Percentiles rank a stretch among this genome's conserved stretches.
Conservation (phyloP, 495 filamentous ascomycete genomes). For the Neurospora tetraspora region DNA sequence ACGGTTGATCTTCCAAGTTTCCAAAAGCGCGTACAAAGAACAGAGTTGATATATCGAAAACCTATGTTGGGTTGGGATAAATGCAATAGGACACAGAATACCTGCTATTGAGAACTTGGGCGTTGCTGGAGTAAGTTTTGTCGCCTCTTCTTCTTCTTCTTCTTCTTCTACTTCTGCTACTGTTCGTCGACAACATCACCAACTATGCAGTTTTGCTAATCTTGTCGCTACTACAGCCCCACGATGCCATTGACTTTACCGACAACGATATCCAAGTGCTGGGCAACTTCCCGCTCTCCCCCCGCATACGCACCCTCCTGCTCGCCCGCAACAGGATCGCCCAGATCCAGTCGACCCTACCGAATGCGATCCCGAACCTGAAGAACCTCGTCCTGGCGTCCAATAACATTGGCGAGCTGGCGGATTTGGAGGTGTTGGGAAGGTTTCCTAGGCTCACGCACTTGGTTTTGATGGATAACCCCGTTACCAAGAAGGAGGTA, state of each 20-base stretch:
- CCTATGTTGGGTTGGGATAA: slow-evolving; percentile 15
- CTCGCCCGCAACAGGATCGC: slow-evolving; percentile 82
- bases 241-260: slow-evolving; percentile 95
- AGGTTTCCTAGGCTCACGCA: slow-evolving; percentile 62
- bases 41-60: slow-evolving; percentile 65
- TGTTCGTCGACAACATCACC: background rate
- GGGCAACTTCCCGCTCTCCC: slow-evolving; percentile 88
- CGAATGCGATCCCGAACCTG: slow-evolving; percentile 66
- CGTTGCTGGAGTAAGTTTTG: slow-evolving; percentile 68
- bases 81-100: slow-evolving; percentile 85
- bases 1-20: slow-evolving; percentile 38
- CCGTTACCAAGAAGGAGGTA: slow-evolving; percentile 87
- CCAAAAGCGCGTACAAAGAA: slow-evolving; percentile 29
- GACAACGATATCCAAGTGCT: slow-evolving; percentile 92
- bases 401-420: slow-evolving; percentile 68
- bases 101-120: slow-evolving; percentile 96
- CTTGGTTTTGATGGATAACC: slow-evolving; percentile 75
- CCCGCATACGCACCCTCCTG: slow-evolving; percentile 75
- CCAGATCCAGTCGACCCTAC: slow-evolving; percentile 64
- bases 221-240: slow-evolving; percentile 35
- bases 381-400: slow-evolving; percentile 65
- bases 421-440: slow-evolving; percentile 79
- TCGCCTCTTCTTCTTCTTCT: background rate
- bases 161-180: background rate
- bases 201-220: background rate